Evolutionary conservation across 1,139 yeast genomes (phyloP).

Genomic region (Lodderomyces theae): DNA sequence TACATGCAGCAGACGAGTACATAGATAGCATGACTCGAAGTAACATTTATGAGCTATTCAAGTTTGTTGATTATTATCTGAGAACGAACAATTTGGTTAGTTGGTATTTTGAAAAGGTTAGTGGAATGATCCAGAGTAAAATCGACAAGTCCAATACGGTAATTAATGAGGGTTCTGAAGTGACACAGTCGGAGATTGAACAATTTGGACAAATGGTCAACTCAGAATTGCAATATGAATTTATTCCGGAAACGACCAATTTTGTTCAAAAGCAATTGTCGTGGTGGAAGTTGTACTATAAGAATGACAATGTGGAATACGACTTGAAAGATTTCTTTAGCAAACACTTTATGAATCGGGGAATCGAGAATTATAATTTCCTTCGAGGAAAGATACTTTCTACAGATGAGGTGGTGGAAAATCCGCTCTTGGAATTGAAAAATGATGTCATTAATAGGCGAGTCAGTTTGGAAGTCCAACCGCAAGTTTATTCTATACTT

Average conservation of each 20-base stretch:
- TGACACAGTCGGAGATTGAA: slow-evolving; percentile 21
- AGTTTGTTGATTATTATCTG: slow-evolving; percentile 31
- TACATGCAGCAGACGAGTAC: slow-evolving; percentile 31
- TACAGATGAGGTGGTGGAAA: slow-evolving; percentile 15
- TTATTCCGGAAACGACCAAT: slow-evolving; percentile 30
- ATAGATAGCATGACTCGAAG: slow-evolving; percentile 31
- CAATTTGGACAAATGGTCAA: slow-evolving; percentile 34
- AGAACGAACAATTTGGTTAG: slow-evolving; percentile 20
- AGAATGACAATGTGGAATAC: slow-evolving; percentile 47
- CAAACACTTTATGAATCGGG: slow-evolving; percentile 35
- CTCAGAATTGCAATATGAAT: slow-evolving; percentile 35
- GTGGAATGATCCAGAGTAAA: slow-evolving; percentile 9
- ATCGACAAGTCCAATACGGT: slow-evolving; percentile 4
- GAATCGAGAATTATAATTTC: slow-evolving; percentile 40
- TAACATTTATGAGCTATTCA: slow-evolving; percentile 36
- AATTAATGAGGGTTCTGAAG: slow-evolving; percentile 6
- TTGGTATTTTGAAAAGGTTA: slow-evolving; percentile 28
- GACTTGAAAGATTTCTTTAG: slow-evolving; percentile 41
- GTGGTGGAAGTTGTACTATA: slow-evolving; percentile 47
- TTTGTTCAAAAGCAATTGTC: slow-evolving; percentile 32
- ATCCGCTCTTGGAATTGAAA: slow-evolving; percentile 36
- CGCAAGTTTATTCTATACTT: slow-evolving; percentile 32
- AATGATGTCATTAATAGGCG: slow-evolving; percentile 26
- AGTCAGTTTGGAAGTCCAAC: slow-evolving; percentile 37
- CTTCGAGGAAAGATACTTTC: slow-evolving; percentile 38